These are phyloP conservation scores for Linnemannia zychae DNA, from an alignment of 192 early-diverging fungal species.

Conservation along the genomic window DNA sequence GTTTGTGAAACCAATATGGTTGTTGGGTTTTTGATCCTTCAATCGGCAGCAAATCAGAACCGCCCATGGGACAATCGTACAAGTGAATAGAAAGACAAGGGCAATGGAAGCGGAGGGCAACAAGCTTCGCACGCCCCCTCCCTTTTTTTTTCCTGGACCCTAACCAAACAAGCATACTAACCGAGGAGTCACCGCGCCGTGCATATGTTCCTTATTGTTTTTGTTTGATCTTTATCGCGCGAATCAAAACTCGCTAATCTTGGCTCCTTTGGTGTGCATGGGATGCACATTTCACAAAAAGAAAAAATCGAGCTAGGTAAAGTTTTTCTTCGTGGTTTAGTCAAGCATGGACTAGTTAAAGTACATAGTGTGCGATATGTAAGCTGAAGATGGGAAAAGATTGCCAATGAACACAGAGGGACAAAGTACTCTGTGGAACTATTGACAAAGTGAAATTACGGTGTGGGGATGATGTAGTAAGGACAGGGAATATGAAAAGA, in stretches of 20 bases:
- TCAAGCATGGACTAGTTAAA: not conserved
- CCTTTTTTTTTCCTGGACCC: not conserved
- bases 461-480: too few species aligned
- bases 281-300: not conserved
- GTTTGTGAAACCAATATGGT: conserved; percentile 4
- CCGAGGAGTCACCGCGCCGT: not conserved
- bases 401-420: too few species aligned
- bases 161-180: not conserved
- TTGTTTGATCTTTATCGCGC: conserved; percentile 6
- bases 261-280: too few species aligned
- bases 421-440: too few species aligned
- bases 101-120: too few species aligned
- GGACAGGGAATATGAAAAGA: too few species aligned
- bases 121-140: not conserved
- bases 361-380: not conserved
- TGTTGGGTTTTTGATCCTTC: not conserved
- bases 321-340: not conserved
- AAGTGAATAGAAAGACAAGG: not conserved
- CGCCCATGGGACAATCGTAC: not conserved
- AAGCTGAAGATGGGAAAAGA: too few species aligned
- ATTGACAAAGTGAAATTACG: too few species aligned
- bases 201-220: not conserved
- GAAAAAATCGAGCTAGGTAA: not conserved
- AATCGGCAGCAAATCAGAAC: not conserved
- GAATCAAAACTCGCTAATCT: not conserved